Conservation (phyloP, 2,329 filamentous ascomycete genomes). For the Passalora sequoiae region DNA sequence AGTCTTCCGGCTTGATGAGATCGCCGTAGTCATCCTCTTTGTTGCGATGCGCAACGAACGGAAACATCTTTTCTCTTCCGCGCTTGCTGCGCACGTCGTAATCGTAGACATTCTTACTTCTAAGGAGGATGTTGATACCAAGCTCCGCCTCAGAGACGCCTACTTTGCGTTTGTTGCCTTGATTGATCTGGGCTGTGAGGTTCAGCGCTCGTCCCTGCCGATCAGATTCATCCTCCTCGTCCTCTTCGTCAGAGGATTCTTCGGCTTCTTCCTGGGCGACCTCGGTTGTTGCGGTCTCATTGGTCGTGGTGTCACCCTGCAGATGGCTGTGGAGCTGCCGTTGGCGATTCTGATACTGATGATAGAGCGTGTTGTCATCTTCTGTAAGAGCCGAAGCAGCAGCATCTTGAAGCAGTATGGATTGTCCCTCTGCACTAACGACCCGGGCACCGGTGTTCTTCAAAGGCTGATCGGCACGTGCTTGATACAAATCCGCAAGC, state of each 20-base stretch:
- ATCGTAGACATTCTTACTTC: conserved; percentile 79
- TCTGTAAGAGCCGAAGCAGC: conserved; percentile 65
- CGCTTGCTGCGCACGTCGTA: conserved; percentile 89
- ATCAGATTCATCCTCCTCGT: conserved; percentile 84
- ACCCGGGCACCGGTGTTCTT: conserved; percentile 43
- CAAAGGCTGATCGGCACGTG: conserved; percentile 22
- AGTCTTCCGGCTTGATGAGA: conserved; percentile 88
- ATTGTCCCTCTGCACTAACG: conserved; percentile 51
- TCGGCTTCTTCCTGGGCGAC: conserved; percentile 70
- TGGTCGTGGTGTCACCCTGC: conserved; percentile 64
- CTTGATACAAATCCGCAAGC: conserved; percentile 60
- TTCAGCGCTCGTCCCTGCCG: conserved; percentile 90
- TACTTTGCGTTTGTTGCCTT: conserved; percentile 73
- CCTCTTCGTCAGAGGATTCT: conserved; percentile 77
- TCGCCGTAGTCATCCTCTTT: conserved; percentile 90
- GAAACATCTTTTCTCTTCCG: conserved; percentile 87
- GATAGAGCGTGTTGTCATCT: conserved; percentile 74
- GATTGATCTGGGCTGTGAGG: conserved; percentile 76
- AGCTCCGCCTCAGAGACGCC: conserved; percentile 84
- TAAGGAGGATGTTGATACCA: conserved; percentile 83
- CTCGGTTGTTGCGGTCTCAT: conserved; percentile 61
- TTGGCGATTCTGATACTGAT: conserved; percentile 87
- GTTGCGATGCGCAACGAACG: conserved; percentile 72
- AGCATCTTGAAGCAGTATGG: conserved; percentile 38
- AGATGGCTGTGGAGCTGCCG: conserved; percentile 78